These are phyloP conservation scores for Trypanosoma conorhini DNA, from an alignment of 208 protist species.

Conservation along the genomic window DNA sequence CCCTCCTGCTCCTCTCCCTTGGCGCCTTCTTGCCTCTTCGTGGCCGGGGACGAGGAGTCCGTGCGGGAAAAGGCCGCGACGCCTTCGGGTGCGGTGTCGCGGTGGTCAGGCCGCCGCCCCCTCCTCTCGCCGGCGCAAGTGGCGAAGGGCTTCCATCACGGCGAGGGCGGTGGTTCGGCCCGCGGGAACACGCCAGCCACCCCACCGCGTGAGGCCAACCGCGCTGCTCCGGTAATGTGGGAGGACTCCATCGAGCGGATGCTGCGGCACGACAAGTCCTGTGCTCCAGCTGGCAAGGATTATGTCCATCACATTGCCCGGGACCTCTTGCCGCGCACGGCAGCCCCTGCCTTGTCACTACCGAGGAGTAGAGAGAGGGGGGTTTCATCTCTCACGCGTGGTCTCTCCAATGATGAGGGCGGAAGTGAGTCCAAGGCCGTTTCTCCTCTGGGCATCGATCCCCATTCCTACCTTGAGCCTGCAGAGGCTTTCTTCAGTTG, in stretches of 20 bases:
- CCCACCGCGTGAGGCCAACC: too few relatives aligned
- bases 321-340: background rate
- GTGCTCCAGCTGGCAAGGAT: background rate
- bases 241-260: constrained; percentile 1
- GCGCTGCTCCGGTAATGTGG: background rate
- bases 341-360: background rate
- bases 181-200: background rate
- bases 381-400: too few relatives aligned
- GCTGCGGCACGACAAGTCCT: background rate
- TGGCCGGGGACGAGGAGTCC: too few relatives aligned
- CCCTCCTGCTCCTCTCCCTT: too few relatives aligned
- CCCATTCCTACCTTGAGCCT: background rate
- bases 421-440: background rate
- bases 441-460: background rate
- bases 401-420: background rate
- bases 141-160: background rate
- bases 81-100: too few relatives aligned
- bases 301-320: constrained; percentile 2
- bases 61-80: too few relatives aligned
- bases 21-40: too few relatives aligned
- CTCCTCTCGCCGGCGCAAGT: background rate
- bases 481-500: background rate
- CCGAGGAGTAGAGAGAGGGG: background rate
- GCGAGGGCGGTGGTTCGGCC: background rate
- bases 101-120: too few relatives aligned